Evolutionary conservation across 352 stramenopile genomes (phyloP), one percentile per base, ranked within the genome.

Genomic region (Aphanomyces stellatus): DNA sequence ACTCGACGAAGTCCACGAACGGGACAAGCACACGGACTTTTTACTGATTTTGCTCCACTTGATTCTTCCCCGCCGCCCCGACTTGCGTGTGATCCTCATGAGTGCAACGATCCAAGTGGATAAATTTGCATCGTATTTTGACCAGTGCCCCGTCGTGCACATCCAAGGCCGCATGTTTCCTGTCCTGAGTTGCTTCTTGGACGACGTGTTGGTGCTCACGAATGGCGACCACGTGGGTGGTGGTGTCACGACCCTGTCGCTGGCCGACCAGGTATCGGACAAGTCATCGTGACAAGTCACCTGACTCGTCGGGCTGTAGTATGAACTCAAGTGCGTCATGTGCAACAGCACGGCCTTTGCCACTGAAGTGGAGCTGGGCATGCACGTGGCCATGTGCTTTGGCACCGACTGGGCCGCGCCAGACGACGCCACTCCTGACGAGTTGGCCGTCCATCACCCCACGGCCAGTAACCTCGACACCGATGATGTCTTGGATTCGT

Each of bases 1-100:
- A 53, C 84, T 99, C 30, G 94, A 99, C 69, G 95, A 99, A 85
- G 94, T 98, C 28, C 91, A 98, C 76, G 95, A 99, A 74, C 86
- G 93, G 13, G 93, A 98, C 69, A 87, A 94, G 55, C 96, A 97
- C 65, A 98, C 91, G 0, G 96, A 99, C 69, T 98, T 98, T 71
- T 71, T 98, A 49, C 80, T 99, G 34, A 98, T 98, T 70, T 70
- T 96, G 53, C 82, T 98, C 74, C 95, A 84, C 71, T 90, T 77
- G 19, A 86, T 98, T 49, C 74, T 97, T 4, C 77, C 80, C 53
- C 78, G 87, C 27, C 76, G 88, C 51, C 79, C 79, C 19, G 75
- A 97, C 69, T 79, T 98, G 24, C 91, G 95, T 71, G 72, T 98
- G 2, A 87, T 98, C 37, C 72, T 98, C 7, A 99, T 99, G 96